These are phyloP conservation scores for Mycena epipterygia DNA, from an alignment of 768 basidiomycete genomes.

Conservation along the genomic window DNA sequence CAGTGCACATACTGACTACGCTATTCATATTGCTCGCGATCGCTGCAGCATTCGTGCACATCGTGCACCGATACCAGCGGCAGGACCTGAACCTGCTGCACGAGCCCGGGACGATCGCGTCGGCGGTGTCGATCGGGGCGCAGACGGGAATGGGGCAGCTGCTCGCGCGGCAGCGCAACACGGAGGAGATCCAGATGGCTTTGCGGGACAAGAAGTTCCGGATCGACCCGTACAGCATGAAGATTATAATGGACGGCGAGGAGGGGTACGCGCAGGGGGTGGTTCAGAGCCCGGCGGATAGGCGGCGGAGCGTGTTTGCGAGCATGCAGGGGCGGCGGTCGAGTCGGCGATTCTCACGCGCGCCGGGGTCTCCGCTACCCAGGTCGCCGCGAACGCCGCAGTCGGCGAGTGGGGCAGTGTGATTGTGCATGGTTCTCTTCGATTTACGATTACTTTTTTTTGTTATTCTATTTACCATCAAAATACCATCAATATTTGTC, in stretches of 20 bases:
- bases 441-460: not conserved
- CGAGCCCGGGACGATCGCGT: slow-evolving; percentile 68
- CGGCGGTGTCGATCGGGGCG: slow-evolving; percentile 67
- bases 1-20: slow-evolving; percentile 58
- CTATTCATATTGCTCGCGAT: slow-evolving; percentile 61
- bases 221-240: slow-evolving; percentile 62
- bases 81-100: slow-evolving; percentile 59
- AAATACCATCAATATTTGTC: slow-evolving; percentile 11
- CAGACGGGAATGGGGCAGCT: slow-evolving; percentile 63
- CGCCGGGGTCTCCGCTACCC: slow-evolving; percentile 28
- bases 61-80: slow-evolving; percentile 61
- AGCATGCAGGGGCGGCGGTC: slow-evolving; percentile 42
- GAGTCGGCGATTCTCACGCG: slow-evolving; percentile 29
- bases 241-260: slow-evolving; percentile 69
- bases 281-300: slow-evolving; percentile 49
- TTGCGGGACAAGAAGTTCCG: slow-evolving; percentile 63
- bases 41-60: slow-evolving; percentile 58
- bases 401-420: slow-evolving; percentile 12
- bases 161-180: slow-evolving; percentile 55
- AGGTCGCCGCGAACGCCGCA: slow-evolving; percentile 32
- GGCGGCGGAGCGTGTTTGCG: slow-evolving; percentile 51
- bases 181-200: slow-evolving; percentile 55
- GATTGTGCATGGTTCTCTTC: no score
- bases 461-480: no score
- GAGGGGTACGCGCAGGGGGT: slow-evolving; percentile 60